Conservation (phyloP, 2,329 filamentous ascomycete species). For the Colletotrichum chrysophilum region DNA sequence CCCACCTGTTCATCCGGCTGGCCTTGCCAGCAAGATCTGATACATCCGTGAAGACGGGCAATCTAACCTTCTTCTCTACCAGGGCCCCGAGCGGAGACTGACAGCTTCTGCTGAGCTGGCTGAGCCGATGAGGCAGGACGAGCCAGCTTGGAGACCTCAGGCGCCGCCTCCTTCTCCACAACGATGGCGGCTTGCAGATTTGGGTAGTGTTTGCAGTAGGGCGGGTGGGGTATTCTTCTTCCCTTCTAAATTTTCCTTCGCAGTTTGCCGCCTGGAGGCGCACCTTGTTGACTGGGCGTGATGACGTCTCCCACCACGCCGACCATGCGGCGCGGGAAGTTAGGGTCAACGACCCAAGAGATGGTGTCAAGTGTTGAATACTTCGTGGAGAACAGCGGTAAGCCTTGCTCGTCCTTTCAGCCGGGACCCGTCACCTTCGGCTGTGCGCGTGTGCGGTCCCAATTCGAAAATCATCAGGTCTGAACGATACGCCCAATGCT, state of each 20-base stretch:
- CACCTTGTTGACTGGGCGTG: neutral
- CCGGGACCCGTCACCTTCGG: constrained; percentile 51
- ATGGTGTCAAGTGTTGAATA: neutral
- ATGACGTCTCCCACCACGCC: neutral
- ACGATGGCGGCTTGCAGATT: constrained; percentile 47
- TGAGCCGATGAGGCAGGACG: constrained; percentile 33
- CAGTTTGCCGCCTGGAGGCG: too few species aligned
- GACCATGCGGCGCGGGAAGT: neutral
- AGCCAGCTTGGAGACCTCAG: constrained; percentile 38
- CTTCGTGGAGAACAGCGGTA: constrained; percentile 91
- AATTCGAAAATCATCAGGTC: too few species aligned
- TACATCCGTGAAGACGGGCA: rapidly evolving
- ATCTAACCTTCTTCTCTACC: constrained; percentile 86
- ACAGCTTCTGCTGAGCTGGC: constrained; percentile 35
- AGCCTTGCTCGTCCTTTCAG: constrained; percentile 92
- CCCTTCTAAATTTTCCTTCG: too few species aligned
- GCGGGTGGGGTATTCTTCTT: constrained; percentile 24
- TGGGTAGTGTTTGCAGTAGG: constrained; percentile 39
- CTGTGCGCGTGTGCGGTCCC: too few species aligned
- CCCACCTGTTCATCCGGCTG: rapidly evolving
- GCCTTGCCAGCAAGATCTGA: neutral
- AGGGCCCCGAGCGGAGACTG: constrained; percentile 77
- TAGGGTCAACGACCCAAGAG: neutral
- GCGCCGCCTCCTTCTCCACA: constrained; percentile 39
- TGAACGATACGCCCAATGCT: too few species aligned